Evolutionary conservation across 2,329 filamentous ascomycete genomes (phyloP), one percentile per base, ranked within the genome.

Genomic region (Ophiobolus disseminans): DNA sequence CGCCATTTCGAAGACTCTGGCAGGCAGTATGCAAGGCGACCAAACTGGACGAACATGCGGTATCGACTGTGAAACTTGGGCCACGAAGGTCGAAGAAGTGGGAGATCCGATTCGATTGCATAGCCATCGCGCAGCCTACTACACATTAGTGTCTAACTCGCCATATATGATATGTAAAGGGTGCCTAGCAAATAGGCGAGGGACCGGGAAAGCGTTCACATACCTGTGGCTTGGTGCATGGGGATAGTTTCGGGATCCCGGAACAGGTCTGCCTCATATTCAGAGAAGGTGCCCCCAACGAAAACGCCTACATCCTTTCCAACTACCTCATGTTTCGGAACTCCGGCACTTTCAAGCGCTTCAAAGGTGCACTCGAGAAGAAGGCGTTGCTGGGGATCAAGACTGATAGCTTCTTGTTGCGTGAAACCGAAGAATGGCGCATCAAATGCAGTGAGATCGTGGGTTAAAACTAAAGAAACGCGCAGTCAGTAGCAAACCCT

Each of bases 261-360:
- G 22, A 61, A 60, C 10, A 61, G 38, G 20, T 63, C 58, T 5
- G 52, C 51, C 17, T 66, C 57, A 30, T 65, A 68, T 40, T 71
- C 68, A 0, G 54, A 53, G 26, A 54, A 57, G 5, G 49, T 57
- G 3, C 52, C 54, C 2, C 66, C 66, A 4, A 66, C 51, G 40
- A 65, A 70, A 16, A 64, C 61, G 6, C 60, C 63, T 5, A 64
- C 53, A 31, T 65, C 52, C 22, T 60, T 63, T 10, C 71, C 69
- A 6, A 68, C 47, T 1, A 65, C 51, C 3, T 60, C 45, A 13
- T 69, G 65, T 26, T 63, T 58, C 2, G 63, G 57, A 0, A 70
- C 50, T 7, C 70, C 72, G 11, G 63, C 72, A 45, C 62, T 73
- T 37, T 77, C 75, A 0, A 83, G 55, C 1, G 74, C 71, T 51